A percentile compares a stretch with the other conserved stretches of the same genome.
phyloP scores from a whole-genome alignment of 257 asterid species.

The Lycium ferocissimum region DNA sequence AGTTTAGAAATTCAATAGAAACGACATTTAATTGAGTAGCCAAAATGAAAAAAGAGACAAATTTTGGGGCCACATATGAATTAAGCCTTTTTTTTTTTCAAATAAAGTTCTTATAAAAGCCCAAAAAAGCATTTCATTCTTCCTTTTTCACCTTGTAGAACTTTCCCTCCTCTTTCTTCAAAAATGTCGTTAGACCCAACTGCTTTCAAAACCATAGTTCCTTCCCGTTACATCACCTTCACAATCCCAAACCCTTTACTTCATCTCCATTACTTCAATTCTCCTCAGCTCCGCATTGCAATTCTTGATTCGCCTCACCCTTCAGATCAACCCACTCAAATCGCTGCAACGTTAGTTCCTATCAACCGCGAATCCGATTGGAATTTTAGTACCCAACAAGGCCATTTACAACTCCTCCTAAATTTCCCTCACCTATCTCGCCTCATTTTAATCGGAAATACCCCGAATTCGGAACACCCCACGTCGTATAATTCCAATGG shows the following conservation, averaged over 20 bases:
- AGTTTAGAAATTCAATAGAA: too few species aligned
- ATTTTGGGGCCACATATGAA: too few species aligned
- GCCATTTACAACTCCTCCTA: slow-evolving; percentile 85
- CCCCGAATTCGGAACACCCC: slow-evolving; percentile 37
- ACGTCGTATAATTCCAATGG: slow-evolving; percentile 41
- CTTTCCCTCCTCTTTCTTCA: slow-evolving; percentile 5
- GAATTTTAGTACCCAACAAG: slow-evolving; percentile 78
- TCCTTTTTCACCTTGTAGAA: neutral
- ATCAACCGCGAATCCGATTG: slow-evolving; percentile 83
- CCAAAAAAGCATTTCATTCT: neutral
- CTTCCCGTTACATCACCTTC: slow-evolving; percentile 79
- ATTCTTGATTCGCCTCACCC: slow-evolving; percentile 55
- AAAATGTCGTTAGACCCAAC: slow-evolving; percentile 57
- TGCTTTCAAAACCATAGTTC: slow-evolving; percentile 59
- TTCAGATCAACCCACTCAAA: slow-evolving; percentile 25
- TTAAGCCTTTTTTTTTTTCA: too few species aligned
- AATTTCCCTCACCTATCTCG: slow-evolving; percentile 68
- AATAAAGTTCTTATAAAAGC: neutral
- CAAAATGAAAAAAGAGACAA: too few species aligned
- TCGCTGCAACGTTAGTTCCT: slow-evolving; percentile 81
- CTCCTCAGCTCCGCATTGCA: slow-evolving; percentile 59
- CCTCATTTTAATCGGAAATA: slow-evolving; percentile 61
- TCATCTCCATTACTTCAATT: slow-evolving; percentile 39
- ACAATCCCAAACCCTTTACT: slow-evolving; percentile 55
- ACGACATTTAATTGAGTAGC: too few species aligned